A percentile compares a stretch with the other conserved stretches of the same genome.
phyloP scores from a whole-genome alignment of 2,329 filamentous ascomycete species.

The Aspergillus quadrilineatus region DNA sequence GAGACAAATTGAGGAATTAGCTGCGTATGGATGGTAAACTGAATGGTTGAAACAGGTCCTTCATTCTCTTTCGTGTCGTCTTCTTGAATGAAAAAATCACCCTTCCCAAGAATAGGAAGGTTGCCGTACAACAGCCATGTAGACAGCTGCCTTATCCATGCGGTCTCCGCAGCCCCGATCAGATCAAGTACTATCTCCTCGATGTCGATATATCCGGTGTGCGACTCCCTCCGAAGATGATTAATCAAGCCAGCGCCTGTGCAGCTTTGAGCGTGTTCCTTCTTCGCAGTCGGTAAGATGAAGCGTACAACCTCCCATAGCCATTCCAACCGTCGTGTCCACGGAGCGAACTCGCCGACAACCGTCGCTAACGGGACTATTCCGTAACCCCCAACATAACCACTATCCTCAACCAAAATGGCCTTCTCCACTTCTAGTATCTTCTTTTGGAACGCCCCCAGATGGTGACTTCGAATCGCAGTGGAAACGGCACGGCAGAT shows the following conservation, averaged over 20 bases:
- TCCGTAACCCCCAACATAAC: slow-evolving; percentile 83
- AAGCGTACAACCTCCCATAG: slow-evolving; percentile 71
- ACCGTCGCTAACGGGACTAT: slow-evolving; percentile 88
- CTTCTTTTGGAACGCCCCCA: slow-evolving; percentile 77
- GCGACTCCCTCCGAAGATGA: slow-evolving; percentile 69
- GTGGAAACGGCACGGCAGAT: slow-evolving; percentile 86
- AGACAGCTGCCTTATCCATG: slow-evolving; percentile 87
- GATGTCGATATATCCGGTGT: slow-evolving; percentile 86
- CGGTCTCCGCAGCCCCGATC: slow-evolving; percentile 75
- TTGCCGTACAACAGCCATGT: slow-evolving; percentile 90
- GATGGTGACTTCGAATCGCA: slow-evolving; percentile 70
- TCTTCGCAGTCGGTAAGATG: slow-evolving; percentile 55
- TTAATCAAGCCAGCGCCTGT: slow-evolving; percentile 75
- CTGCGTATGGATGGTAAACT: slow-evolving; percentile 58
- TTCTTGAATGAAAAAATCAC: slow-evolving; percentile 81
- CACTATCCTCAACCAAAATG: slow-evolving; percentile 73
- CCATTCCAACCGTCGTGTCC: slow-evolving; percentile 84
- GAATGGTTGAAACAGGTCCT: slow-evolving; percentile 45
- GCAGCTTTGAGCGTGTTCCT: slow-evolving; percentile 42
- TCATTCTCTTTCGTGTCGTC: slow-evolving; percentile 41
- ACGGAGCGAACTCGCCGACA: slow-evolving; percentile 80
- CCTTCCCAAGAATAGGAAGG: slow-evolving; percentile 70
- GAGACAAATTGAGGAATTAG: slow-evolving; percentile 80
- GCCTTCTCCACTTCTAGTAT: slow-evolving; percentile 79
- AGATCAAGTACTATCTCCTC: slow-evolving; percentile 73